Evolutionary conservation across 2,329 filamentous ascomycete genomes (phyloP), one percentile per base, ranked within the genome.

Genomic region (Thelonectria olida): DNA sequence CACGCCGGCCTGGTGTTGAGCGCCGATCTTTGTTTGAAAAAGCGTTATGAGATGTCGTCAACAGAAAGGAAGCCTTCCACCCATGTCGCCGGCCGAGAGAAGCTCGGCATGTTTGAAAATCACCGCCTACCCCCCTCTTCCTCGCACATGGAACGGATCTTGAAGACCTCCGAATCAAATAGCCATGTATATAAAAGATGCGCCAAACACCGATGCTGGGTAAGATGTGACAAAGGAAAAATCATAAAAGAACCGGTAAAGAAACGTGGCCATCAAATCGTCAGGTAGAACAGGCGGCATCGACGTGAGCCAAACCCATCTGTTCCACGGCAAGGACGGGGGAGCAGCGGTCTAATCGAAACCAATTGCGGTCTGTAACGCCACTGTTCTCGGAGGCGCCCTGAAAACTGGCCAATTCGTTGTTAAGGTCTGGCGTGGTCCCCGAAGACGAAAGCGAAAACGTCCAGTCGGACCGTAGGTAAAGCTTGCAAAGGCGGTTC

Each of bases 191-290:
- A 62, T 72, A 61, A 71, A 61, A 72, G 54, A 64, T 72, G 61
- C 72, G 71, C 72, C 72, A 66, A 75, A 75, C 74, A 70, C 74
- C 73, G 58, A 66, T 75, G 74, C 74, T 76, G 64, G 64, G 65
- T 74, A 66, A 68, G 50, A 66, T 65, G 66, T 64, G 56, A 72
- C 64, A 69, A 70, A 72, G 67, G 62, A 54, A 62, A 68, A 64
- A 66, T 63, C 28, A 22, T 27, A 42, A 67, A 64, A 45, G 22
- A 25, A 23, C 19, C 45, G 38, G 51, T 22, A 45, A 54, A 61
- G 38, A 47, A 58, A 61, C 45, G 63, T 63, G 47, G 64, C 67
- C 68, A 61, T 72, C 48, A 61, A 69, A 70, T 70, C 70, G 61
- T 72, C 62, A 69, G 60, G 56, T 48, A 13, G 61, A 57, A 59